Evolutionary conservation across 257 asterid genomes (phyloP).

Genomic region (Nicotiana benthamiana): DNA sequence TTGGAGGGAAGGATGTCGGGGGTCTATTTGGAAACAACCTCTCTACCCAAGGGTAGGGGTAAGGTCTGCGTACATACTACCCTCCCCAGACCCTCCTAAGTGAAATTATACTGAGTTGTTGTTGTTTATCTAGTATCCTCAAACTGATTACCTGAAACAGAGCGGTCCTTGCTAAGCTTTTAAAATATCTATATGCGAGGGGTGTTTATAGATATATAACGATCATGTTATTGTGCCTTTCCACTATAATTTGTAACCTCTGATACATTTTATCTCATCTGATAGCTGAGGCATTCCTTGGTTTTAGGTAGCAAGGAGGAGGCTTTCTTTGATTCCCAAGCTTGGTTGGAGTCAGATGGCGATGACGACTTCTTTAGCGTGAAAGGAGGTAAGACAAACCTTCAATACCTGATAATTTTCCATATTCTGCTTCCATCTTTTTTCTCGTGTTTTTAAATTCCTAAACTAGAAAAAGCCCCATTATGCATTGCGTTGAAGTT

Average conservation of each 20-base stretch:
- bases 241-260: neutral
- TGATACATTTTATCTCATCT: neutral
- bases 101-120: too few relatives aligned
- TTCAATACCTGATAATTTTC: neutral
- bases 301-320: conserved; percentile 70
- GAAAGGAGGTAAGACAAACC: conserved; percentile 58
- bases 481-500: neutral
- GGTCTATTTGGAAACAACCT: too few relatives aligned
- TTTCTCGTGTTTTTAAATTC: neutral
- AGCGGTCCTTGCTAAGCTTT: neutral
- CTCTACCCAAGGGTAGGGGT: too few relatives aligned
- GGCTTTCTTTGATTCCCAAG: conserved; percentile 59
- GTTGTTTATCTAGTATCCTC: neutral
- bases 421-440: neutral
- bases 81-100: too few relatives aligned
- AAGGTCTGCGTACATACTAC: too few relatives aligned
- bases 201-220: neutral
- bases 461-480: neutral
- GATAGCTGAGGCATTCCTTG: conserved; percentile 4
- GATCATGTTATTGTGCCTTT: neutral
- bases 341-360: conserved; percentile 74
- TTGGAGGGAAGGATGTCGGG: too few relatives aligned
- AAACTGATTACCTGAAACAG: neutral
- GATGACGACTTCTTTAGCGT: conserved; percentile 78
- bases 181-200: neutral